Evolutionary conservation across 306 rosid genomes (phyloP), one percentile per base, ranked within the genome.

Genomic region (Medicago ruthenica): DNA sequence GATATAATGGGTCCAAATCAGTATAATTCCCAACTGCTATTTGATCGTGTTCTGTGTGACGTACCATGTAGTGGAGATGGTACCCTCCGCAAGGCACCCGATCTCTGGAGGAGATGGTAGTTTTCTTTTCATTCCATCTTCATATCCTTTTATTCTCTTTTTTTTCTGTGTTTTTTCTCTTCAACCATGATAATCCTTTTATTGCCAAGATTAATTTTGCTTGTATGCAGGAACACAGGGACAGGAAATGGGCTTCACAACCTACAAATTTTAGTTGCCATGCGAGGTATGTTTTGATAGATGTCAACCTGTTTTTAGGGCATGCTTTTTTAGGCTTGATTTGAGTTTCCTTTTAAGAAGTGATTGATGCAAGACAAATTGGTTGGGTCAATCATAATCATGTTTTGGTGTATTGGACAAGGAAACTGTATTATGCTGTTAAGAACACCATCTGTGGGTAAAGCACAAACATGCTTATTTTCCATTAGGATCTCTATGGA

Each of bases 11-110:
- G 81, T 73, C 55, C 42, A 51, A 85, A 84, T 61, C 80, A 62
- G 44, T 59, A 57, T 7, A 20, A 81, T 44, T 63, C 75, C 62
- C 91, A 88, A 77, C 90, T 94, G 72, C 70, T 82, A 71, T 94
- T 91, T 80, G 97, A 94, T 78, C 92, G 98, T 18, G 92, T 91
- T 63, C 87, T 94, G 71, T 94, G 98, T 74, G 98, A 94, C 76
- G 98, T 94, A 71, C 98, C 98, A 8, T 94, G 98, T 75, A 94
- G 98, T 34, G 98, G 98, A 51, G 98, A 94, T 77, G 98, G 98
- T 54, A 94, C 98, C 51, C 97, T 94, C 71, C 97, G 97, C 70
- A 94, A 94, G 89, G 98, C 97, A 82, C 98, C 98, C 40, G 94
- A 94, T 84, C 88, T 94, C 64, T 94, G 97, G 97, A 91, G 97